Conservation (phyloP, 129 eudicot genomes). For the Centrapalus pauciflorus region DNA sequence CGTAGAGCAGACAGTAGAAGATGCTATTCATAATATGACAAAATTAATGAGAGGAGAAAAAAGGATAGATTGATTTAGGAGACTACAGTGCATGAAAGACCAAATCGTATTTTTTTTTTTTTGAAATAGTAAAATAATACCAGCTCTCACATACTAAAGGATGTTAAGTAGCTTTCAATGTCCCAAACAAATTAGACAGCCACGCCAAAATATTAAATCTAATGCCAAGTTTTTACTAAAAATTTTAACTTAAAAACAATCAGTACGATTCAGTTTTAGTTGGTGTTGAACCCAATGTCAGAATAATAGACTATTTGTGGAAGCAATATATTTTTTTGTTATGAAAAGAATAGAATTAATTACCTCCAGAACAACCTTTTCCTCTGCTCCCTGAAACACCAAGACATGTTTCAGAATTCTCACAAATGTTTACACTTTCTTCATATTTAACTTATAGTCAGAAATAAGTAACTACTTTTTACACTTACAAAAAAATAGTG, state of each 20-base stretch:
- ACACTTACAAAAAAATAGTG: slow-evolving; percentile 76
- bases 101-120: neutral
- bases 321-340: neutral
- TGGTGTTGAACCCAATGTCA: neutral
- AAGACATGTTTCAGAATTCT: slow-evolving; percentile 13
- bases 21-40: neutral
- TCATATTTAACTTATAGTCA: neutral
- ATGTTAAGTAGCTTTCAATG: neutral
- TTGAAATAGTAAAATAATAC: neutral
- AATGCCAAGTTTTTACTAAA: neutral
- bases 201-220: neutral
- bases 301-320: neutral
- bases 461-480: slow-evolving; percentile 1
- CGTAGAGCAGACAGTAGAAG: neutral
- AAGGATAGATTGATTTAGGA: neutral
- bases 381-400: slow-evolving; percentile 54
- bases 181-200: neutral
- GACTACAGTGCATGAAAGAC: neutral
- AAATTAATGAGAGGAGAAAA: neutral
- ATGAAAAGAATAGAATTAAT: neutral
- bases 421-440: neutral
- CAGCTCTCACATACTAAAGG: neutral
- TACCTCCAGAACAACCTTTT: slow-evolving; percentile 75
- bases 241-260: no score
- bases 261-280: neutral